Conservation (phyloP, 257 asterid genomes). For the Petrea volubilis region DNA sequence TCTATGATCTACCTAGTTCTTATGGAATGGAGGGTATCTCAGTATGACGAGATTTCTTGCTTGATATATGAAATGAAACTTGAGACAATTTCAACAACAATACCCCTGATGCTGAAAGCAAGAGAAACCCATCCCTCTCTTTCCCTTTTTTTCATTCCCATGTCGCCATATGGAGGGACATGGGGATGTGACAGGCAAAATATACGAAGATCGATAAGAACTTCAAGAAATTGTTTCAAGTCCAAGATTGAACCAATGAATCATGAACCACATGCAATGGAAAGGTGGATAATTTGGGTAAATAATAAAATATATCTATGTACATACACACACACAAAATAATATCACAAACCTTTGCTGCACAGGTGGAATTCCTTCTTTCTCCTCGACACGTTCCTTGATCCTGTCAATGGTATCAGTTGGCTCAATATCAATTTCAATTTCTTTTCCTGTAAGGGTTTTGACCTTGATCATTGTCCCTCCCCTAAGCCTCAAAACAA, state of each 20-base stretch:
- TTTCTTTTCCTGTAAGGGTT: slow-evolving; percentile 74
- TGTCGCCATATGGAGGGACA: too few relatives aligned
- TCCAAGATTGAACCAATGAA: not conserved
- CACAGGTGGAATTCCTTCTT: slow-evolving; percentile 72
- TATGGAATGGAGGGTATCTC: not conserved
- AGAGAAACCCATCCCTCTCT: too few relatives aligned
- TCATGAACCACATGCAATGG: not conserved
- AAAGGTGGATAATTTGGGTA: not conserved
- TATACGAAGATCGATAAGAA: not conserved
- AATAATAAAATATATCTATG: not conserved
- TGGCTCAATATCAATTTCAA: slow-evolving; percentile 73
- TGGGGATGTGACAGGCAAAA: not conserved
- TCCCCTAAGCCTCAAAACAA: slow-evolving; percentile 64
- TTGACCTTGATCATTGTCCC: slow-evolving; percentile 78
- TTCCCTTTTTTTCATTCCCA: too few relatives aligned
- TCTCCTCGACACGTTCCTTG: slow-evolving; percentile 74
- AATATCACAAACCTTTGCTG: slow-evolving; percentile 53
- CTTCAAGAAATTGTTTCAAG: not conserved
- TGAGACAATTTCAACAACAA: too few relatives aligned
- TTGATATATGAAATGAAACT: too few relatives aligned
- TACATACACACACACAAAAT: too few relatives aligned
- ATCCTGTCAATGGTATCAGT: slow-evolving; percentile 61
- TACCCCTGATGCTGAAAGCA: too few relatives aligned
- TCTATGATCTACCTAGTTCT: not conserved
- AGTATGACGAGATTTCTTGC: not conserved